These are phyloP conservation scores for Puccinia coronata DNA, from an alignment of 1,284 basidiomycete genomes.

Conservation along the genomic window DNA sequence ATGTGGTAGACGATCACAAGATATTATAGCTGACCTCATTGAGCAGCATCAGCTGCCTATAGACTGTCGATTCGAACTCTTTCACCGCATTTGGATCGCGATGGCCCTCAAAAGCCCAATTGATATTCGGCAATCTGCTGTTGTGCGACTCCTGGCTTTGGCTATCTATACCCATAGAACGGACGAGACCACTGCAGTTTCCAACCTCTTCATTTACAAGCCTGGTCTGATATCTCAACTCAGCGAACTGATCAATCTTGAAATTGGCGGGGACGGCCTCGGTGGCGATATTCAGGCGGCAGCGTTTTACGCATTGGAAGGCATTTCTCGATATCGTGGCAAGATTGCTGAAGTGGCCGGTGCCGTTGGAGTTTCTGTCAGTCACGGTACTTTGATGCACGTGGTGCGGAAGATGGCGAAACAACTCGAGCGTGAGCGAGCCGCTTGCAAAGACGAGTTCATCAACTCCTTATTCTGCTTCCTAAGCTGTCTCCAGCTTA, in stretches of 20 bases:
- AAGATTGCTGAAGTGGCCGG: constrained; percentile 84
- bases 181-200: constrained; percentile 73
- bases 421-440: no score
- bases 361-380: constrained; percentile 90
- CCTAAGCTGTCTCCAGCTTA: no score
- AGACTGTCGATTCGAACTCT: constrained; percentile 82
- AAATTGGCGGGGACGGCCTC: constrained; percentile 62
- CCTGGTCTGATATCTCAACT: constrained; percentile 83
- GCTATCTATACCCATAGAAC: no score
- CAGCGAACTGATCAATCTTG: constrained; percentile 82
- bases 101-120: constrained; percentile 67
- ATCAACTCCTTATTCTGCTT: no score
- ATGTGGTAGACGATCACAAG: constrained; percentile 52
- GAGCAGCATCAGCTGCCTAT: constrained; percentile 73
- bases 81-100: constrained; percentile 82
- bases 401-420: no score
- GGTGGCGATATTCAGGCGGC: constrained; percentile 74
- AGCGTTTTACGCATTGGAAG: constrained; percentile 84
- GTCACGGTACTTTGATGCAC: no score
- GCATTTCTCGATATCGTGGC: constrained; percentile 77
- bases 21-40: constrained; percentile 73
- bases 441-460: no score
- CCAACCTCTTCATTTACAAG: constrained; percentile 88
- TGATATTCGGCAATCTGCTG: constrained; percentile 62
- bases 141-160: no score